Conservation (phyloP, 1,284 basidiomycete species). For the Marasmius sp. region DNA sequence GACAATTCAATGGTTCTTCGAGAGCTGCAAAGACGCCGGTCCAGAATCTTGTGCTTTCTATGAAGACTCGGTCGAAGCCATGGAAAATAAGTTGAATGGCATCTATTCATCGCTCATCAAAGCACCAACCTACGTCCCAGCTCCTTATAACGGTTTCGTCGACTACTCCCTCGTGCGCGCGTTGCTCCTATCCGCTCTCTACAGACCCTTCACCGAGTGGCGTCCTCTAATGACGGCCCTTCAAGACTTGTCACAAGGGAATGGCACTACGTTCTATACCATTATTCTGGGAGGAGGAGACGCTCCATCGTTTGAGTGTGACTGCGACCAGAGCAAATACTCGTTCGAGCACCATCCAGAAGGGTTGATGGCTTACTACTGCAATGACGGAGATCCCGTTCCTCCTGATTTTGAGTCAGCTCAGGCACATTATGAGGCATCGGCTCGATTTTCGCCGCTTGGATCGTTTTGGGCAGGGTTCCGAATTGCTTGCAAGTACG, state of each 20-base stretch:
- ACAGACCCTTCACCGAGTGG: background rate
- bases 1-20: conserved; percentile 24
- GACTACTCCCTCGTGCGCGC: conserved; percentile 5
- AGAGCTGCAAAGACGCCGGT: conserved; percentile 22
- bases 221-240: background rate
- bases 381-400: too few relatives aligned
- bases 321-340: too few relatives aligned
- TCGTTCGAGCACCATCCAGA: too few relatives aligned
- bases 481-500: too few relatives aligned
- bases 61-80: conserved; percentile 21
- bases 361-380: too few relatives aligned
- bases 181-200: background rate
- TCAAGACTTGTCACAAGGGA: background rate
- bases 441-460: too few relatives aligned
- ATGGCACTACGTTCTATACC: background rate
- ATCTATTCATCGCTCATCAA: conserved; percentile 17
- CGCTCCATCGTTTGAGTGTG: background rate
- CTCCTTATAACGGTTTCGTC: conserved; percentile 13
- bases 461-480: too few relatives aligned
- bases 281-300: background rate
- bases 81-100: conserved; percentile 22
- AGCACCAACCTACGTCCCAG: conserved; percentile 20
- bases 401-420: too few relatives aligned
- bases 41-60: conserved; percentile 26
- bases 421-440: too few relatives aligned